Evolutionary conservation across 208 protist species (phyloP).

Genomic region (Naegleria gruberi): DNA sequence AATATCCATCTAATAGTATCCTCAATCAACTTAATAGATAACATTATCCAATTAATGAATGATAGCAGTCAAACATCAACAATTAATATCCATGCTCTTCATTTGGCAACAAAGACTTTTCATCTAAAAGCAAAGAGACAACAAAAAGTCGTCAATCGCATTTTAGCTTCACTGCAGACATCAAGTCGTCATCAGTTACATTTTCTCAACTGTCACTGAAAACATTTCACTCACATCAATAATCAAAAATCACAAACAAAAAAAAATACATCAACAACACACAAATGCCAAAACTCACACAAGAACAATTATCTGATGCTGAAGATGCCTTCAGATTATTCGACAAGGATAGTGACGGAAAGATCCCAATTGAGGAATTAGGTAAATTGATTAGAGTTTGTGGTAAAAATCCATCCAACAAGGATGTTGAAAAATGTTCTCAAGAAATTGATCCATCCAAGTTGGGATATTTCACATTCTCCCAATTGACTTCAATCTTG

Average conservation of each 20-base stretch:
- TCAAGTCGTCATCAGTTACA: too few relatives aligned
- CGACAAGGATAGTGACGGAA: constrained; percentile 95
- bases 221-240: too few relatives aligned
- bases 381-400: constrained; percentile 96
- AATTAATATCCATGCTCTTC: too few relatives aligned
- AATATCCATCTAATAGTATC: too few relatives aligned
- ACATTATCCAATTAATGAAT: too few relatives aligned
- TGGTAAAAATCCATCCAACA: constrained; percentile 88
- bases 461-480: constrained; percentile 1
- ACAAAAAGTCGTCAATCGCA: too few relatives aligned
- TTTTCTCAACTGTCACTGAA: not conserved
- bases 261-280: not conserved
- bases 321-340: constrained; percentile 97
- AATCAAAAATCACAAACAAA: too few relatives aligned
- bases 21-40: too few relatives aligned
- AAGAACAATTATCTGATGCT: constrained; percentile 94
- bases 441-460: constrained; percentile 7
- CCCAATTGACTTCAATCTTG: not conserved
- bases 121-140: too few relatives aligned
- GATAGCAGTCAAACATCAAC: too few relatives aligned
- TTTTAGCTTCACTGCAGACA: too few relatives aligned
- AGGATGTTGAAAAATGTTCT: not conserved
- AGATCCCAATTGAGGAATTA: constrained; percentile 89
- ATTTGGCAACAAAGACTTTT: too few relatives aligned
- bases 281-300: constrained; percentile 56